Evolutionary conservation across 2,329 filamentous ascomycete species (phyloP).

Genomic region (Colletotrichum zoysiae): DNA sequence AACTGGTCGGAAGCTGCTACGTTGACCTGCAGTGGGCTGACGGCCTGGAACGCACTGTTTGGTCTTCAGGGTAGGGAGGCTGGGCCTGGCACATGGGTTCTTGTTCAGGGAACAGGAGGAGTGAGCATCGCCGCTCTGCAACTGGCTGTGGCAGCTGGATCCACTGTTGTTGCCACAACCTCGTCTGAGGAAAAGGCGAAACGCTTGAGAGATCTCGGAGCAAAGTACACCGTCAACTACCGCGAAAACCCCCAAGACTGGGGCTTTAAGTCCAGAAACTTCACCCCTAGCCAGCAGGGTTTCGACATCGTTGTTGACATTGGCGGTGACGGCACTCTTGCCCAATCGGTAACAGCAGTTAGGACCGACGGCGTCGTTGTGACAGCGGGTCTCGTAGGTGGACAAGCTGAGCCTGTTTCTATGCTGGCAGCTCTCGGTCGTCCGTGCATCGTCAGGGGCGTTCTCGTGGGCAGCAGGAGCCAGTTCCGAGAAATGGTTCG

Average conservation of each 20-base stretch:
- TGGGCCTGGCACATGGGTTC: constrained; percentile 50
- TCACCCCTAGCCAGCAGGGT: constrained; percentile 61
- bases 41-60: constrained; percentile 66
- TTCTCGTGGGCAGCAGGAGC: constrained; percentile 46
- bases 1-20: constrained; percentile 55
- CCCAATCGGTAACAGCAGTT: constrained; percentile 66
- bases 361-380: constrained; percentile 51
- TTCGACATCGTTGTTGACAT: constrained; percentile 75
- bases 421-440: constrained; percentile 46
- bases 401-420: constrained; percentile 47
- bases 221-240: constrained; percentile 72
- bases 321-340: constrained; percentile 73
- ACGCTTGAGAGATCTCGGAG: constrained; percentile 67
- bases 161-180: constrained; percentile 70
- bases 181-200: constrained; percentile 67
- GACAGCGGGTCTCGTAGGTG: constrained; percentile 50
- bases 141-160: constrained; percentile 62
- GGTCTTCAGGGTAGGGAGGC: constrained; percentile 58
- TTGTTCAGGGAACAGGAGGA: constrained; percentile 57
- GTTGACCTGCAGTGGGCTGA: constrained; percentile 61
- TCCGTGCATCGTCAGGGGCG: constrained; percentile 48
- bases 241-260: constrained; percentile 64
- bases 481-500: constrained; percentile 48
- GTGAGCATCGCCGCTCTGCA: constrained; percentile 54
- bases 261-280: constrained; percentile 68